Conservation (phyloP, 257 asterid species). For the Solanum piurae region DNA sequence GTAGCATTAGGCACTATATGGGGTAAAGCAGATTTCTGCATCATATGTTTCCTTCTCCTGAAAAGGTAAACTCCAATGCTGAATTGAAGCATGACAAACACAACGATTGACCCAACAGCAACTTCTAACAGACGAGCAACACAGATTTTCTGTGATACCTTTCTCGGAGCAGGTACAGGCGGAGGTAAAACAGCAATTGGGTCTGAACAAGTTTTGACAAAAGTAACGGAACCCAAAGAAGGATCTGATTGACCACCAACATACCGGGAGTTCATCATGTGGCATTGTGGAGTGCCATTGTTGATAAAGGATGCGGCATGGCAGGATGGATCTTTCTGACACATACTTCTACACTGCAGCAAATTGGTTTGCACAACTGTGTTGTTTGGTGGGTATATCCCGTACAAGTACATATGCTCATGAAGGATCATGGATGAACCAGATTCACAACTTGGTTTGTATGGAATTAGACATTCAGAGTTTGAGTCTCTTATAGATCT, state of each 20-base stretch:
- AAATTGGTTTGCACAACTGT: constrained; percentile 10
- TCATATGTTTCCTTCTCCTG: constrained; percentile 7
- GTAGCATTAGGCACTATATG: constrained; percentile 10
- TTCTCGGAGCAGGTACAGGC: not conserved
- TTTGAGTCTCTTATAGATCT: constrained; percentile 3
- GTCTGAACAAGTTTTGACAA: constrained; percentile 25
- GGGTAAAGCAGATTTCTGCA: constrained; percentile 8
- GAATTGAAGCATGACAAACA: constrained; percentile 17
- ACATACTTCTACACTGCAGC: constrained; percentile 14
- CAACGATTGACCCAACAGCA: constrained; percentile 4
- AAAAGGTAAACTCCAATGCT: constrained; percentile 11
- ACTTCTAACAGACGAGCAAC: constrained; percentile 22
- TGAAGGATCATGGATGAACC: constrained; percentile 16
- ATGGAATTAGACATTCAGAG: constrained; percentile 26
- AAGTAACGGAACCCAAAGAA: constrained; percentile 20
- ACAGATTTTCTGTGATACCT: constrained; percentile 5
- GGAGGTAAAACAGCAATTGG: constrained; percentile 25
- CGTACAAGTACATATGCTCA: constrained; percentile 22
- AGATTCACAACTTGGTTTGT: constrained; percentile 15
- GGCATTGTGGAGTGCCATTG: constrained; percentile 21
- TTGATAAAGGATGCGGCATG: constrained; percentile 29
- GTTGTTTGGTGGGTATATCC: constrained; percentile 29
- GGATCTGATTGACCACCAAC: constrained; percentile 25
- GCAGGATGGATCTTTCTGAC: constrained; percentile 26
- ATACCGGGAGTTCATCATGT: constrained; percentile 18